Evolutionary conservation across 1,284 basidiomycete genomes (phyloP).

Genomic region (Ceratobasidium sp.): DNA sequence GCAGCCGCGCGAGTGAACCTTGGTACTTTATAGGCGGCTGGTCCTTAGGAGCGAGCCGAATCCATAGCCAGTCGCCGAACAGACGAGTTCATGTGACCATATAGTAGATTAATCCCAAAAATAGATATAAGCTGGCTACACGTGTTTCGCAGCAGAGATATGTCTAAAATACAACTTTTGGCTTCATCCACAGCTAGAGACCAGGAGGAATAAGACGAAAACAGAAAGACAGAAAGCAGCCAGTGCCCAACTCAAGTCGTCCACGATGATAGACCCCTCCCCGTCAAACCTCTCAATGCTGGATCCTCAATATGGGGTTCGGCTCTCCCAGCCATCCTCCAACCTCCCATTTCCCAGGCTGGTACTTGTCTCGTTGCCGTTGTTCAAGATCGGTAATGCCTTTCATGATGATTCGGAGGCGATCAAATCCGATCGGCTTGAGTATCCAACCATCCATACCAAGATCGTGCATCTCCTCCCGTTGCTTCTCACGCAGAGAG

Average conservation of each 20-base stretch:
- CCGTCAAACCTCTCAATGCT: background rate
- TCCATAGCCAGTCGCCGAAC: no score
- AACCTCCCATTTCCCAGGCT: slow-evolving; percentile 69
- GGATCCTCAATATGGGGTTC: slow-evolving; percentile 19
- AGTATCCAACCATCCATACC: slow-evolving; percentile 89
- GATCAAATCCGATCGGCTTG: slow-evolving; percentile 82
- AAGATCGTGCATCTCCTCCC: slow-evolving; percentile 62
- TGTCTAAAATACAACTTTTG: slow-evolving; percentile 11
- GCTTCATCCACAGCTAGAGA: background rate
- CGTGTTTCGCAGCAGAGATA: slow-evolving; percentile 9
- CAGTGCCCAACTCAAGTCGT: background rate
- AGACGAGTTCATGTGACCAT: no score
- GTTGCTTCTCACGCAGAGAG: slow-evolving; percentile 71
- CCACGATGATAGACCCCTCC: background rate
- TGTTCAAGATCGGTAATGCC: slow-evolving; percentile 66
- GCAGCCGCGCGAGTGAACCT: no score
- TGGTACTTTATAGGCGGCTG: no score
- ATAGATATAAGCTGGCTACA: slow-evolving; percentile 8
- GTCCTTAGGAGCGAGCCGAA: no score
- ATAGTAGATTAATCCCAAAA: background rate
- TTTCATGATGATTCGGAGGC: slow-evolving; percentile 65
- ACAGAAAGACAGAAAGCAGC: background rate
- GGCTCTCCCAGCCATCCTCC: slow-evolving; percentile 67
- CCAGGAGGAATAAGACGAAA: background rate
- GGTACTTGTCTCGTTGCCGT: slow-evolving; percentile 65